Evolutionary conservation across 805 yeast species (phyloP).

Genomic region (Yarrowia porcina): DNA sequence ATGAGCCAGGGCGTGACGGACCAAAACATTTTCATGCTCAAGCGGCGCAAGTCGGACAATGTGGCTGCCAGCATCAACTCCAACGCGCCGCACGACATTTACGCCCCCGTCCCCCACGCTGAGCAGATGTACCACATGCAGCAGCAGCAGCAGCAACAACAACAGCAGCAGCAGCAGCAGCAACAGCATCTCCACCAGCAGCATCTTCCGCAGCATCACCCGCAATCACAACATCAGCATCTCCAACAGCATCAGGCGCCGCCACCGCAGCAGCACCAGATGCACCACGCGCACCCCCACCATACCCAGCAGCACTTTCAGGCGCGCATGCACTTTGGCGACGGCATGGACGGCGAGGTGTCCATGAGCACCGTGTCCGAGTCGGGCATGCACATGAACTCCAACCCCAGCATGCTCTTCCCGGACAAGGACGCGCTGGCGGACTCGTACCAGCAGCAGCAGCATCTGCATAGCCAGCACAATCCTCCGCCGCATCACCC

Average conservation of each 20-base stretch:
- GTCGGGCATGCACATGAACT: slow-evolving; percentile 7
- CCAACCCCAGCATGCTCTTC: slow-evolving; percentile 18
- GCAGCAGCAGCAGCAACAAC: slow-evolving; percentile 6
- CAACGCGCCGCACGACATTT: slow-evolving; percentile 12
- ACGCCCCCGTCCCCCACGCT: slow-evolving; percentile 5
- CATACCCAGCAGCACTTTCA: not conserved
- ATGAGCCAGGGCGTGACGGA: slow-evolving; percentile 18
- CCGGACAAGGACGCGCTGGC: slow-evolving; percentile 17
- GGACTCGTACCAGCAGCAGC: slow-evolving; percentile 23
- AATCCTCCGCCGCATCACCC: slow-evolving; percentile 25
- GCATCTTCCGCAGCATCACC: not conserved
- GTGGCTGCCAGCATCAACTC: not conserved
- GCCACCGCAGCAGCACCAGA: slow-evolving; percentile 5
- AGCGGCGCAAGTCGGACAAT: slow-evolving; percentile 19
- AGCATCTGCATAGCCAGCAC: slow-evolving; percentile 1
- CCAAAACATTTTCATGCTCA: slow-evolving; percentile 1
- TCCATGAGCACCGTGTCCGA: not conserved
- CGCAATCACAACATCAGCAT: not conserved
- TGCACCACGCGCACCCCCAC: not conserved
- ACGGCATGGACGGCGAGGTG: slow-evolving; percentile 12
- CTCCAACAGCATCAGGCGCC: slow-evolving; percentile 7
- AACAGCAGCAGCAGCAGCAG: slow-evolving; percentile 9
- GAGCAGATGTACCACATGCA: slow-evolving; percentile 9
- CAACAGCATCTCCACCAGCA: not conserved
- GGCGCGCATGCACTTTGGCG: slow-evolving; percentile 20